Base-by-base conservation (phyloP, 140 eudicot genomes). In the Senecio squalidus region DNA sequence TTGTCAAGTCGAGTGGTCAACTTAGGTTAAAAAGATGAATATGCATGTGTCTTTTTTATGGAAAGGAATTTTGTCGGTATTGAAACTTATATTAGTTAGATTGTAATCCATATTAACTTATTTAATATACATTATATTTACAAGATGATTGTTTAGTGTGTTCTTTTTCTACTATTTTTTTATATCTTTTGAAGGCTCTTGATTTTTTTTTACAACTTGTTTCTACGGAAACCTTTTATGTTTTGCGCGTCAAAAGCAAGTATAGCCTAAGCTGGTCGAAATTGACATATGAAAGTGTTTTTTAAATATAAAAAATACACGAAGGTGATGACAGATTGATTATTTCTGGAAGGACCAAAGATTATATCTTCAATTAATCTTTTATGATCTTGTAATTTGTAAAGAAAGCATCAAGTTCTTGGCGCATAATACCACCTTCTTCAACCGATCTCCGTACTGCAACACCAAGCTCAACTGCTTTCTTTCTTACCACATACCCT, bases 351-450 rank as follows among this genome's bases (percentile, higher is more conserved):
- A n/a, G n/a, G n/a, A n/a, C n/a, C n/a, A n/a, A n/a, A n/a, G n/a
- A n/a, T n/a, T n/a, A n/a, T n/a, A n/a, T n/a, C n/a, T n/a, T n/a
- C n/a, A n/a, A n/a, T n/a, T 10, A 24, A 27, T 13, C 15, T 31
- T 22, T 51, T 20, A 39, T 40, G 39, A 10, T 63, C 80, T 74
- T 0, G 67, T 70, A 28, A 79, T 70, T 26, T 79, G 73, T 52
- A 25, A 74, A 43, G 30, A 79, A 75, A 1, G 63, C 69, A 61
- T 75, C 82, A 54, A 75, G 21, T 17, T 75, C 78, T 2, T 64
- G 47, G 30, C 78, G 72, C 70, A 70, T 66, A 41, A 40, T 53
- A 14, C 85, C 81, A 3, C 78, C 78, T 29, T 50, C 78, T 31
- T 54, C 73, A 72, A 71, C 78, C 14, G 77, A 67, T 39, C 9